Percentiles rank a stretch among this genome's conserved stretches.
Conservation (phyloP, 768 basidiomycete genomes). For the Boletus pseudopeckii region DNA sequence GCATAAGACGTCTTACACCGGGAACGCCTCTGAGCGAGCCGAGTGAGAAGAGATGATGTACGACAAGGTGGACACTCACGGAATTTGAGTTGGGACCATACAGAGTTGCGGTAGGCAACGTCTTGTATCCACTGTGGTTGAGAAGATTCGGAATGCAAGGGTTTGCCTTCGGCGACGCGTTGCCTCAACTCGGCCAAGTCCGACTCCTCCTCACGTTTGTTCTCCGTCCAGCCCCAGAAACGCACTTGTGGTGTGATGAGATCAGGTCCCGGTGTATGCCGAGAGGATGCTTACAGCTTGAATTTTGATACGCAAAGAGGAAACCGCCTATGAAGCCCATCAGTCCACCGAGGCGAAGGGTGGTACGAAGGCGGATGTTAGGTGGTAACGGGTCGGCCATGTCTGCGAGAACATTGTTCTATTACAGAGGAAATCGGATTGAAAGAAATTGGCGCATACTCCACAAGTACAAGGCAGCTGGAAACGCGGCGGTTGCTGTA, state of each 20-base stretch:
- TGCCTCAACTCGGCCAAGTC: slow-evolving; percentile 79
- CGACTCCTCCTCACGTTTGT: slow-evolving; percentile 72
- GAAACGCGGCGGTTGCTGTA: slow-evolving; percentile 75
- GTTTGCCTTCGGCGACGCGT: slow-evolving; percentile 71
- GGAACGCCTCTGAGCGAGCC: slow-evolving; percentile 55
- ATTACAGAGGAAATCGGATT: slow-evolving; percentile 2
- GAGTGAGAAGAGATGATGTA: slow-evolving; percentile 7
- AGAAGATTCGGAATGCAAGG: slow-evolving; percentile 80
- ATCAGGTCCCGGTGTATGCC: slow-evolving; percentile 5
- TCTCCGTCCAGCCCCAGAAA: slow-evolving; percentile 96
- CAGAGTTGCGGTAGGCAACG: slow-evolving; percentile 84
- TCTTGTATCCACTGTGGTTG: slow-evolving; percentile 85
- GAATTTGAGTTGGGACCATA: slow-evolving; percentile 92
- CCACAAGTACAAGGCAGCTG: slow-evolving; percentile 75
- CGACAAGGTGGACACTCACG: slow-evolving; percentile 45
- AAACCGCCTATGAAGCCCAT: slow-evolving; percentile 91
- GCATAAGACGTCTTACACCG: slow-evolving; percentile 52
- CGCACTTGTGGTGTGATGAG: slow-evolving; percentile 51
- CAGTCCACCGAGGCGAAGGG: slow-evolving; percentile 58
- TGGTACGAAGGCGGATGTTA: slow-evolving; percentile 36
- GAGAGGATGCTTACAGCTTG: slow-evolving; percentile 58
- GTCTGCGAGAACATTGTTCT: slow-evolving; percentile 31
- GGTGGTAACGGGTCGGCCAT: slow-evolving; percentile 42
- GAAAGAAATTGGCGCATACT: slow-evolving; percentile 48
- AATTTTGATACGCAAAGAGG: slow-evolving; percentile 88